Base-by-base conservation (phyloP, 768 basidiomycete genomes). In the Clavaria fumosa region DNA sequence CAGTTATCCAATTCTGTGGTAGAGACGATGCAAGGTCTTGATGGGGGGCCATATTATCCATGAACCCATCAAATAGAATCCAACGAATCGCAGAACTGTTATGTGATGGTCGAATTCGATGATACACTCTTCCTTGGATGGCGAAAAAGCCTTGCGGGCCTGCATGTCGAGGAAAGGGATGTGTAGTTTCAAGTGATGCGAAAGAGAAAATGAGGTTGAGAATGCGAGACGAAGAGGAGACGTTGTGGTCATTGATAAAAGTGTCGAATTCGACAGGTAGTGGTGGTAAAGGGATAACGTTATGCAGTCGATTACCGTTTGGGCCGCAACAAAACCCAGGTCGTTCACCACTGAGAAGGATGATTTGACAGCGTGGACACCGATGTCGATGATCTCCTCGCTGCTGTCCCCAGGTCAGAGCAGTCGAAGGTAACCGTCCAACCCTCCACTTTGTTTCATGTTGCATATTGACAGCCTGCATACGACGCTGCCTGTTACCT, bases 21-120 rank as follows among this genome's bases (percentile, higher is more conserved):
- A 35, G 18, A 21, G 5, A 7, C 5, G 7, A 7, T 9, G 5
- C 19, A n/a, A n/a, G n/a, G n/a, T 35, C 21, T 10, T 35, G 18
- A 17, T 35, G 18, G n/a, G n/a, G 6, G 5, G 10, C 23, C 34
- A 20, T 22, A 12, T 21, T 35, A 9, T 7, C n/a, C n/a, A n/a
- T n/a, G n/a, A 12, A 7, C 18, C 23, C 34, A 35, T 35, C 34
- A 23, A 20, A 35, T 21, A 35, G 34, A 14, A 35, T 20, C 34
- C 18, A 35, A 35, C 23, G 18, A 5, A 35, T 5, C 10, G 14
- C n/a, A 21, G 19, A 22, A 7, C 5, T 9, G 6, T n/a, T 6
- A 7, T 10, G 10, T 5, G 7, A 21, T 5, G 14, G n/a, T 9
- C 23, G 18, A 21, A 35, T 35, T 5, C 18, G 34, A 23, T 35